phyloP scores from a whole-genome alignment of 495 filamentous ascomycete genomes.

The Daldinia loculata region DNA sequence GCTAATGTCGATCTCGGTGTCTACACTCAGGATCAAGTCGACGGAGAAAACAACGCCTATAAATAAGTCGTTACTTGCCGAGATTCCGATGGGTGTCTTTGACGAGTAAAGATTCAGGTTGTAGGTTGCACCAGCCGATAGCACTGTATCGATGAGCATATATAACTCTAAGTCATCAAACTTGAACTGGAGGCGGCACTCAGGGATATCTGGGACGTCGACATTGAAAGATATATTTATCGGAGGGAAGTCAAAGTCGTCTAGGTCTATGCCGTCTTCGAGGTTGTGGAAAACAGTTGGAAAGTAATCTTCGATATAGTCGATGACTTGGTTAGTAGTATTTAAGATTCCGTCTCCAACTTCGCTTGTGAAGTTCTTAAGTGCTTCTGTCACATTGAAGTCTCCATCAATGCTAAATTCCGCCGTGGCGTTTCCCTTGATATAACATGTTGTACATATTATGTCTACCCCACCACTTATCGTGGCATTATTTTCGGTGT shows the following conservation, averaged over 20 bases:
- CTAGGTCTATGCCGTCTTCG: constrained; percentile 45
- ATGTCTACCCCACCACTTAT: constrained; percentile 49
- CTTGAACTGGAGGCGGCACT: constrained; percentile 53
- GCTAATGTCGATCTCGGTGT: constrained; percentile 58
- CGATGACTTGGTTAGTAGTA: constrained; percentile 38
- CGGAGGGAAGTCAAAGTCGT: constrained; percentile 50
- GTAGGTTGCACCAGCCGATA: constrained; percentile 56
- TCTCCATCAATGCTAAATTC: constrained; percentile 50
- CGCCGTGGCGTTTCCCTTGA: constrained; percentile 57
- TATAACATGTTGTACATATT: constrained; percentile 60
- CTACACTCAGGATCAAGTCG: constrained; percentile 58
- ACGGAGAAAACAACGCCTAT: constrained; percentile 56
- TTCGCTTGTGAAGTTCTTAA: constrained; percentile 46
- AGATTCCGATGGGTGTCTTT: constrained; percentile 54
- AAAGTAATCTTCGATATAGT: constrained; percentile 45
- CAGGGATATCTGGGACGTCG: constrained; percentile 54
- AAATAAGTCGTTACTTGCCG: constrained; percentile 47
- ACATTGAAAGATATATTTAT: constrained; percentile 50
- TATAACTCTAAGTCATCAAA: constrained; percentile 64
- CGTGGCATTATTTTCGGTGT: constrained; percentile 8
- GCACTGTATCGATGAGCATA: constrained; percentile 56
- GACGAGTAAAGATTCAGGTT: constrained; percentile 59
- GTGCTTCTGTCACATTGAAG: constrained; percentile 51
- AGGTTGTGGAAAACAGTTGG: constrained; percentile 22
- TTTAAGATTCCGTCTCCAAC: constrained; percentile 46